Evolutionary conservation across 129 eudicot genomes (phyloP), one percentile per base, ranked within the genome.

Genomic region (Escallonia rubra): DNA sequence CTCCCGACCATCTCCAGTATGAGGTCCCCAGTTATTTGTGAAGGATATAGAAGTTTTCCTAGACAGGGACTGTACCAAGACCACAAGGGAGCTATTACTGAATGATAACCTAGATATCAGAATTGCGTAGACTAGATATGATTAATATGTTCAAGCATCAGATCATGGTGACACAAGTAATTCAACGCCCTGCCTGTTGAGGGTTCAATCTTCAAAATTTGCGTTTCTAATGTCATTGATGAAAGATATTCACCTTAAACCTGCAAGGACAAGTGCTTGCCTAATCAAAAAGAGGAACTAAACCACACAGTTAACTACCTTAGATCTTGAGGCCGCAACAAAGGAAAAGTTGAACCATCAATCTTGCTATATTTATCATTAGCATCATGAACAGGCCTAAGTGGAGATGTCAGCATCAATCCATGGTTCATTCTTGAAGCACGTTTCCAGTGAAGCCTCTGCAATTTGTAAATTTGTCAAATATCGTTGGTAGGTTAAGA

Each of bases 361-460:
- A 53, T 79, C 38, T 82, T 78, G 61, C 74, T 70, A 61, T 75
- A 80, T 63, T 73, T 82, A 62, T 82, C 91, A 54, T 76, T 78
- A 63, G 79, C 76, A 74, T 79, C 75, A 45, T 77, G 64, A 72
- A 88, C 79, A 41, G 83, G 86, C 56, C 98, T 91, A 5, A 91
- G 88, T 2, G 98, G 90, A 61, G 98, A 88, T 57, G 96, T 88
- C 78, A 88, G 54, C 96, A 88, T 86, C 74, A 91, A 67, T 41
- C 98, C 96, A 67, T 74, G 86, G 69, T 80, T 85, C 69, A 51
- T 64, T 75, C 95, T 83, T 5, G 98, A 88, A 10, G 98, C 94
- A 42, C 96, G 95, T 77, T 91, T 91, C 98, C 98, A 91, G 63
- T 88, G 87, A 52, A 88, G 85, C 79, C 96, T 65, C 98, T 91